A percentile compares a stretch with the other conserved stretches of the same genome.
These are phyloP conservation scores for Hydrangea macrophylla DNA, from an alignment of 148 eudicot species.

Conservation along the genomic window DNA sequence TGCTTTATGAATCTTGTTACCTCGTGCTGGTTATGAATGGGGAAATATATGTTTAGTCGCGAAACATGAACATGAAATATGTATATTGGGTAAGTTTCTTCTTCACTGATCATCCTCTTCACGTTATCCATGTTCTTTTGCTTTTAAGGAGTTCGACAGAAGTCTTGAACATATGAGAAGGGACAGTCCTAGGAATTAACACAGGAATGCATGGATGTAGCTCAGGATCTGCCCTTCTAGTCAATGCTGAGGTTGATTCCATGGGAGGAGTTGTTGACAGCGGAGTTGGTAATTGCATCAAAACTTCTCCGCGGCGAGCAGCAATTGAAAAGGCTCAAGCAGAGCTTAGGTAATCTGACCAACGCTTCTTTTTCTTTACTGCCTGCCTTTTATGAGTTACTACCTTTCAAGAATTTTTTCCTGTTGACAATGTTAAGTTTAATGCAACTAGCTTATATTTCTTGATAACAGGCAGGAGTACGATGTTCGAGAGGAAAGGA, in stretches of 20 bases:
- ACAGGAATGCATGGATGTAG: constrained; percentile 83
- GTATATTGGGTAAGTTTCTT: neutral
- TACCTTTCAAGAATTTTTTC: neutral
- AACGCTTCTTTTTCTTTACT: constrained; percentile 7
- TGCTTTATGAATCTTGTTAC: neutral
- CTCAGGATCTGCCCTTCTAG: constrained; percentile 54
- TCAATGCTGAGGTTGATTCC: constrained; percentile 94
- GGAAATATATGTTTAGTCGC: neutral
- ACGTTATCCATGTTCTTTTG: constrained; percentile 1
- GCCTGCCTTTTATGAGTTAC: neutral
- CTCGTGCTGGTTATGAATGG: neutral
- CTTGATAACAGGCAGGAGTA: constrained; percentile 70
- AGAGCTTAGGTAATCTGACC: constrained; percentile 65
- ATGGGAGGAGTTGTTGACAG: constrained; percentile 95
- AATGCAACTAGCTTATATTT: constrained; percentile 14
- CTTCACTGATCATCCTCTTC: neutral
- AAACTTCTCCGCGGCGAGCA: constrained; percentile 67
- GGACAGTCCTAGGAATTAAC: constrained; percentile 34
- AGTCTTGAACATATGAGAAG: constrained; percentile 42
- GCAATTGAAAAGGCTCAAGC: constrained; percentile 89
- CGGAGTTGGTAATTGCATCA: constrained; percentile 65
- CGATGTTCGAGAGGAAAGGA: constrained; percentile 73
- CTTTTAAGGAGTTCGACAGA: constrained; percentile 17
- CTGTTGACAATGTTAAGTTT: constrained; percentile 13
- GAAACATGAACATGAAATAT: neutral